Percentiles rank a stretch among this genome's conserved stretches.
These are phyloP conservation scores for Metschnikowia kofuensis DNA, from an alignment of 805 yeast species.

Conservation along the genomic window DNA sequence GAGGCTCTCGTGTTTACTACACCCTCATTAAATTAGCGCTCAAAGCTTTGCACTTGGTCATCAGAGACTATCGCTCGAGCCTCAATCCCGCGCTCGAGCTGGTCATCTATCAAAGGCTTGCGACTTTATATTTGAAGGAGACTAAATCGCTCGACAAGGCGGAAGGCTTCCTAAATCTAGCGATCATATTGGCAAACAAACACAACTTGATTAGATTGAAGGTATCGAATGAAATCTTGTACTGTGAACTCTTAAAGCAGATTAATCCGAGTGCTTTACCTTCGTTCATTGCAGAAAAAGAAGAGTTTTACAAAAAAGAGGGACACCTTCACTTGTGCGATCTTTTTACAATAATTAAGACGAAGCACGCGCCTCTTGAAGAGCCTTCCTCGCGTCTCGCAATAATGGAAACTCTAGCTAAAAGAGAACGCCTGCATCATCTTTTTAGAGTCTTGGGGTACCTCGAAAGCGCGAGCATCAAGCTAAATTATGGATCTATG, in stretches of 20 bases:
- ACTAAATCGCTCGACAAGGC: slow-evolving; percentile 42
- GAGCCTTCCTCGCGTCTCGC: slow-evolving; percentile 25
- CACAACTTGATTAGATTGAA: slow-evolving; percentile 20
- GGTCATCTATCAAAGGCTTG: slow-evolving; percentile 32
- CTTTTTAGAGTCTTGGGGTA: no score
- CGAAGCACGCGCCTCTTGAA: slow-evolving; percentile 26
- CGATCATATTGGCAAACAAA: slow-evolving; percentile 28
- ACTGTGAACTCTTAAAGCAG: slow-evolving; percentile 34
- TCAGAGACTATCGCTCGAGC: slow-evolving; percentile 24
- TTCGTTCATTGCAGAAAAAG: slow-evolving; percentile 6
- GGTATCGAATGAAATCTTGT: slow-evolving; percentile 35
- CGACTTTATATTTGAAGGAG: slow-evolving; percentile 38
- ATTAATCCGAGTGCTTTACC: slow-evolving; percentile 9
- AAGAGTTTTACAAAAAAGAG: slow-evolving; percentile 1
- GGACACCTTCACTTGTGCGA: slow-evolving; percentile 19
- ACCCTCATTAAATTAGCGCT: slow-evolving; percentile 13
- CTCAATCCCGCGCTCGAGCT: slow-evolving; percentile 34
- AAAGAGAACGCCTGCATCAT: no score
- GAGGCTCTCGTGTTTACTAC: slow-evolving; percentile 13
- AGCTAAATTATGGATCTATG: slow-evolving; percentile 29
- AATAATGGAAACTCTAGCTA: slow-evolving; percentile 9
- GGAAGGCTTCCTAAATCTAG: slow-evolving; percentile 33
- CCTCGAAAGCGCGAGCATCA: slow-evolving; percentile 15
- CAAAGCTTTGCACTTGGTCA: slow-evolving; percentile 19
- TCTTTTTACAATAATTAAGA: slow-evolving; percentile 31